Percentiles rank a stretch among this genome's conserved stretches.
Conservation (phyloP, 192 early-diverging fungal species). For the Umbelopsis sp. region DNA sequence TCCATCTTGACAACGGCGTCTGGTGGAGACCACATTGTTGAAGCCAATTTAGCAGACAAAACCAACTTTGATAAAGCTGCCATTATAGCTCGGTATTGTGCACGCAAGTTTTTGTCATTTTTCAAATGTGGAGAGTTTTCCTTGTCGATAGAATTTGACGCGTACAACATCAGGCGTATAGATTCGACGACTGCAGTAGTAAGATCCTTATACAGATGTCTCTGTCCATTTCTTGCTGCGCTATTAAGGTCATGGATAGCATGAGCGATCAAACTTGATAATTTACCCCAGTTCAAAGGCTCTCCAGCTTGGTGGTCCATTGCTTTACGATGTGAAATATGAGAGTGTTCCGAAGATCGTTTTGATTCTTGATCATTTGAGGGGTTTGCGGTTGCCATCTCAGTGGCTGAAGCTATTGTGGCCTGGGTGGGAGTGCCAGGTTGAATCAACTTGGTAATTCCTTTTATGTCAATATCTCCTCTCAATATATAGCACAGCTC, state of each 20-base stretch:
- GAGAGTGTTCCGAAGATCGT: slow-evolving; percentile 4
- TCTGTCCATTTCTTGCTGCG: slow-evolving; percentile 30
- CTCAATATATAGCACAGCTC: too few relatives aligned
- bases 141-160: slow-evolving; percentile 56
- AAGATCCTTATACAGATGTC: slow-evolving; percentile 8
- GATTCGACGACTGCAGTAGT: slow-evolving; percentile 61
- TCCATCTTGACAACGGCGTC: slow-evolving; percentile 68
- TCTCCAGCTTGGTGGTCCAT: not conserved
- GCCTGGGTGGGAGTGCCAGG: slow-evolving; percentile 1
- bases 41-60: slow-evolving; percentile 69
- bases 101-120: slow-evolving; percentile 38
- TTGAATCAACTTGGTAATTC: not conserved
- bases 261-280: slow-evolving; percentile 47
- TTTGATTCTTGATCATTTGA: not conserved
- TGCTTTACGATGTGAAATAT: not conserved
- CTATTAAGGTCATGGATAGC: slow-evolving; percentile 59
- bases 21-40: slow-evolving; percentile 76
- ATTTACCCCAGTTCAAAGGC: slow-evolving; percentile 51
- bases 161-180: slow-evolving; percentile 71
- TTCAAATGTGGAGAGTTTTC: slow-evolving; percentile 57
- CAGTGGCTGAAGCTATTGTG: not conserved
- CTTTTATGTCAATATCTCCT: not conserved
- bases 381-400: not conserved
- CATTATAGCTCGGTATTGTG: slow-evolving; percentile 56
- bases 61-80: slow-evolving; percentile 70